Base-by-base conservation (phyloP, 768 basidiomycete genomes). In the Antrodiella citrinella region DNA sequence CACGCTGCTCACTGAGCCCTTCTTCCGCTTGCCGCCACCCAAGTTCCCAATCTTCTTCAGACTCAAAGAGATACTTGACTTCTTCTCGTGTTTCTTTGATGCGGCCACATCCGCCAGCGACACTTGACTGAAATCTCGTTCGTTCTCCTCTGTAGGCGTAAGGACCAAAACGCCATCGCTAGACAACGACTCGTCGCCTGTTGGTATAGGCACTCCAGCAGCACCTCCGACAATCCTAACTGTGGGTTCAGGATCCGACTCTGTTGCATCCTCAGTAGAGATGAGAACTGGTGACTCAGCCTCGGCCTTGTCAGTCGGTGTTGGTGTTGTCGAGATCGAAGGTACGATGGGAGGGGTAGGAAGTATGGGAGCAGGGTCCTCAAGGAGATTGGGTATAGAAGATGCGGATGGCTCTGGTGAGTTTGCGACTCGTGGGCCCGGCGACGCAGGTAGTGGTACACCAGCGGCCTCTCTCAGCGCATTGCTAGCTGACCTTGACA, bases 201-300 rank as follows among this genome's bases (percentile, higher is more conserved):
- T 63, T 2, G 56, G 55, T 22, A 56, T 35, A 4, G 62, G 63
- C 15, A 61, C 51, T 19, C 78, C 79, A 24, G 67, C 60, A 20
- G 68, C 64, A 15, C 78, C 78, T 18, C 80, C 82, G n/a, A 84
- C 73, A 12, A 84, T 62, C 41, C 79, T 76, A 47, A 84, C 72
- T 11, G 78, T 80, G 10, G 71, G 66, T 43, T 72, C 70, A 18
- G 70, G 52, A 35, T 49, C 49, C 12, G 49, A 22, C 18, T 44
- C 26, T 26, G 42, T 22, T 1, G 46, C 55, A 22, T 60, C 59
- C 21, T 54, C 51, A 9, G 54, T 57, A 39, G 53, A 50, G 23
- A 61, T 54, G 3, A 62, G 54, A 4, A 62, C 60, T 9, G 60
- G 58, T 2, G 61, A 62, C n/a, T 62, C 59, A 53, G 44, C 9